A percentile compares a stretch with the other conserved stretches of the same genome.
phyloP scores from a whole-genome alignment of 2,329 filamentous ascomycete genomes.

The Cryphonectria parasitica region DNA sequence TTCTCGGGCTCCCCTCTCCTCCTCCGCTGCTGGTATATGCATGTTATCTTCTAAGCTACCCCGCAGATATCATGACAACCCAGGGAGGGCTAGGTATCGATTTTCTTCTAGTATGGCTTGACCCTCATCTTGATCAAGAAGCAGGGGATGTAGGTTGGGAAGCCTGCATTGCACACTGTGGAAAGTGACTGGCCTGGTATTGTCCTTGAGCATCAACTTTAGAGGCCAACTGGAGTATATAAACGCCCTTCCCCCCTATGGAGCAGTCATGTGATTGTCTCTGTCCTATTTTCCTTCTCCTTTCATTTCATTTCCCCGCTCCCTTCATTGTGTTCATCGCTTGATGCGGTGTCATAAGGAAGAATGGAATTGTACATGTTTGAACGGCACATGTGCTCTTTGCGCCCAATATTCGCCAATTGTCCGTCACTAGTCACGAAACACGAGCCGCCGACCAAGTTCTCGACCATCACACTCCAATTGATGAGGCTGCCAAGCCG shows the following conservation, averaged over 20 bases:
- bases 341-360: conserved; percentile 22
- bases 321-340: conserved; percentile 22
- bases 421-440: not conserved
- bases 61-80: not conserved
- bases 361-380: conserved; percentile 3
- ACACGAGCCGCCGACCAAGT: not conserved
- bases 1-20: not conserved
- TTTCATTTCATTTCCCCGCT: not conserved
- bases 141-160: conserved; percentile 9
- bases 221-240: conserved; percentile 6
- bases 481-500: not conserved
- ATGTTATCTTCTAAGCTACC: not conserved
- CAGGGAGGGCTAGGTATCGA: not conserved
- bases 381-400: not conserved
- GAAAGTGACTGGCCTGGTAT: conserved; percentile 21
- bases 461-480: not conserved
- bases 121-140: conserved; percentile 11
- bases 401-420: not conserved
- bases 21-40: not conserved
- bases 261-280: too few relatives aligned
- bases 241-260: too few relatives aligned
- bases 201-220: conserved; percentile 14
- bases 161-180: conserved; percentile 25
- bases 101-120: not conserved
- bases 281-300: too few relatives aligned